Evolutionary conservation across 2,329 filamentous ascomycete genomes (phyloP).

Genomic region (Teratosphaeria zuluensis): DNA sequence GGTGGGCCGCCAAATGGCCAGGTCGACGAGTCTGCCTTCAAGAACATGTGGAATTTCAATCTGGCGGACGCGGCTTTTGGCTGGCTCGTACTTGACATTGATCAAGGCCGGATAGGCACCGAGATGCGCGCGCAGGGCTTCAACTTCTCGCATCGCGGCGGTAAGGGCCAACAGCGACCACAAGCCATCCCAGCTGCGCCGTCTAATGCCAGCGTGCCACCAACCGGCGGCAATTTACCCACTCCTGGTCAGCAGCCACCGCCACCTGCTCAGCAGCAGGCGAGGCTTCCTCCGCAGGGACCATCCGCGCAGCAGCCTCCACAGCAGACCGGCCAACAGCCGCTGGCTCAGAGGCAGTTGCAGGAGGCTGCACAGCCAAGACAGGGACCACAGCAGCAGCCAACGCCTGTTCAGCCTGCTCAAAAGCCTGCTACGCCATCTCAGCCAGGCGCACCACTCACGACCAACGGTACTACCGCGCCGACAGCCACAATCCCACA

Average conservation of each 20-base stretch:
- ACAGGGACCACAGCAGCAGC: conserved; percentile 13
- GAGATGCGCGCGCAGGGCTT: conserved; percentile 99
- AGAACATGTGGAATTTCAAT: conserved; percentile 99
- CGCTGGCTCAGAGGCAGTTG: conserved; percentile 14
- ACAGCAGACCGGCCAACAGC: conserved; percentile 19
- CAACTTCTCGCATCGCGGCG: conserved; percentile 93
- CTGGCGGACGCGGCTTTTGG: conserved; percentile 94
- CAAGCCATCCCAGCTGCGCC: conserved; percentile 30
- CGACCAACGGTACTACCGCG: conserved; percentile 19
- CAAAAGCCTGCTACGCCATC: conserved; percentile 4
- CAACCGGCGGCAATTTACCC: conserved; percentile 28
- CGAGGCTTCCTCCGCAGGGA: conserved; percentile 19
- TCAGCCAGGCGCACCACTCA: conserved; percentile 14
- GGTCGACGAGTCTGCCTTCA: conserved; percentile 97
- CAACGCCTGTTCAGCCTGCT: conserved; percentile 41
- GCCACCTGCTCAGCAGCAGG: conserved; percentile 27
- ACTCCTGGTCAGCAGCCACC: conserved; percentile 29
- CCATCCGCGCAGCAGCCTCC: conserved; percentile 20
- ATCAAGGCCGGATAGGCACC: conserved; percentile 89
- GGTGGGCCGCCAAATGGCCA: conserved; percentile 74
- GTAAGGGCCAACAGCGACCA: conserved; percentile 48
- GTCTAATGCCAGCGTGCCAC: conserved; percentile 27
- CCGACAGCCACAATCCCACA: conserved; percentile 26
- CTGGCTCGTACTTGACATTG: conserved; percentile 88
- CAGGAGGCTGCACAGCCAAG: conserved; percentile 21